Conservation (phyloP, 208 protist species). For the Balamuthia mandrillaris region DNA sequence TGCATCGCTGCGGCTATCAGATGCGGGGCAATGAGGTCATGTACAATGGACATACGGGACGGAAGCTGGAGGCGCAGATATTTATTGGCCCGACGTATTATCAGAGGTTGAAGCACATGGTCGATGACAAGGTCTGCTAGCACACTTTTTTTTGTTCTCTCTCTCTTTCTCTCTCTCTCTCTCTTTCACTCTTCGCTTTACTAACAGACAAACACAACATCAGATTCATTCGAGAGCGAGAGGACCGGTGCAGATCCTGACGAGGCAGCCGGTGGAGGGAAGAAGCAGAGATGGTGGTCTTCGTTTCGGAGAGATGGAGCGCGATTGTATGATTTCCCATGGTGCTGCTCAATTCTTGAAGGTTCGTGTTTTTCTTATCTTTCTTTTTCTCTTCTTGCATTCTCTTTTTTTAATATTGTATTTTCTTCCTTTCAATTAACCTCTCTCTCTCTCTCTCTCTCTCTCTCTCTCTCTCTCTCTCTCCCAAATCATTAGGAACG, state of each 20-base stretch:
- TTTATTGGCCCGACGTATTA: slow-evolving; percentile 96
- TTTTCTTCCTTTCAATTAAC: background rate
- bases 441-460: slow-evolving; percentile 12
- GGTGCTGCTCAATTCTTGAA: slow-evolving; percentile 84
- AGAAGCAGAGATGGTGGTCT: slow-evolving; percentile 89
- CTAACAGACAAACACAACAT: too few species aligned
- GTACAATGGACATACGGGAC: slow-evolving; percentile 93
- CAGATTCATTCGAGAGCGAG: slow-evolving; percentile 77
- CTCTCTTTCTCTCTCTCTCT: slow-evolving; percentile 20
- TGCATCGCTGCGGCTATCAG: slow-evolving; percentile 80
- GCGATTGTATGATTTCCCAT: slow-evolving; percentile 94
- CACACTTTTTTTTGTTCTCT: slow-evolving; percentile 25
- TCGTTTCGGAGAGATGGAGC: slow-evolving; percentile 96
- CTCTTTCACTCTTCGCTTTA: slow-evolving; percentile 14
- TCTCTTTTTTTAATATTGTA: background rate
- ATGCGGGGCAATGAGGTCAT: slow-evolving; percentile 83
- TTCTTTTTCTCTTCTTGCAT: slow-evolving; percentile 30
- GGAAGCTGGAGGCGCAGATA: slow-evolving; percentile 81
- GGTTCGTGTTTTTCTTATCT: background rate
- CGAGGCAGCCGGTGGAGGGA: slow-evolving; percentile 91
- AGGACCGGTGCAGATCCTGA: slow-evolving; percentile 85
- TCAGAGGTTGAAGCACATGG: slow-evolving; percentile 95
- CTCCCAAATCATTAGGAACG: slow-evolving; percentile 83
- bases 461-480: slow-evolving; percentile 18
- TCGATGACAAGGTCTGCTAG: slow-evolving; percentile 90